Conservation (phyloP, 805 yeast species). For the Lachancea sp. region DNA sequence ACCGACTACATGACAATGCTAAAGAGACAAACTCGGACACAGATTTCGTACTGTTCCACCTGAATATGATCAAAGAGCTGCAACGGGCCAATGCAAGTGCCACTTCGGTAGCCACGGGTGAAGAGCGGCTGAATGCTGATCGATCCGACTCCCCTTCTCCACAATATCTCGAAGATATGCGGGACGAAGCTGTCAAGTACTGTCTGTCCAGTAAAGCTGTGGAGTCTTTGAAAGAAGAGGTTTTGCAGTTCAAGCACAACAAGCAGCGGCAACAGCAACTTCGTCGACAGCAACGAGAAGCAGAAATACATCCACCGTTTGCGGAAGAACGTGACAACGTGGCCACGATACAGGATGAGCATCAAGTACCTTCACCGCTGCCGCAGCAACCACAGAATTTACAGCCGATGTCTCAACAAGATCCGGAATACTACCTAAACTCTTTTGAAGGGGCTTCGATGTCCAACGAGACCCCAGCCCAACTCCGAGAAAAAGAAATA, state of each 20-base stretch:
- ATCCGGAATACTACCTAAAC: background rate
- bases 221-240: slow-evolving; percentile 28
- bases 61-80: slow-evolving; percentile 30
- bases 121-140: background rate
- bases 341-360: background rate
- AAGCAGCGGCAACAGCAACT: slow-evolving; percentile 19
- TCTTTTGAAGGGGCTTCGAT: background rate
- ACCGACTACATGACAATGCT: slow-evolving; percentile 53
- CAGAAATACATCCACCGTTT: background rate
- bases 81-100: slow-evolving; percentile 22
- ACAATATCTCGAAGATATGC: slow-evolving; percentile 14
- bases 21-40: slow-evolving; percentile 31
- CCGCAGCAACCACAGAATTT: background rate
- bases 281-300: background rate
- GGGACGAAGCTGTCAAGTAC: slow-evolving; percentile 21
- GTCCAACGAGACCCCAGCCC: background rate
- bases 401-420: background rate
- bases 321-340: background rate
- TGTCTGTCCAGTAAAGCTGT: slow-evolving; percentile 23
- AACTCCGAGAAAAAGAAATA: background rate
- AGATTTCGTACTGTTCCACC: slow-evolving; percentile 29
- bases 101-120: background rate
- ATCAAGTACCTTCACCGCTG: background rate
- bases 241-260: slow-evolving; percentile 28
- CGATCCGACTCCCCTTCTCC: slow-evolving; percentile 2